These are phyloP conservation scores for Bremia lactucae DNA, from an alignment of 352 stramenopile species.

Conservation along the genomic window DNA sequence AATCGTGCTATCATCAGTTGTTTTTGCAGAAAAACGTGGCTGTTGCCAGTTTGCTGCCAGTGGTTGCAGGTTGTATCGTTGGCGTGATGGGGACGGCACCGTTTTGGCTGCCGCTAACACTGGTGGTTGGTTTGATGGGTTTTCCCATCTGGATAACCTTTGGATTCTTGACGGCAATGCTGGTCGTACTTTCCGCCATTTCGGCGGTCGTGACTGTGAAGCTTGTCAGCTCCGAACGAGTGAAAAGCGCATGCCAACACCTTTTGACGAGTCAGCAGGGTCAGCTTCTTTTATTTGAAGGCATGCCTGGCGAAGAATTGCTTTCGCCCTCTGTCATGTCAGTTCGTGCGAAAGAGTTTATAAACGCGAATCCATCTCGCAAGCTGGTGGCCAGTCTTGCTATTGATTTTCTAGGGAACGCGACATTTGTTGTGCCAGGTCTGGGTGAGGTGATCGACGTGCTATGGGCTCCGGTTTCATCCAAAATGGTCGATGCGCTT, in stretches of 20 bases:
- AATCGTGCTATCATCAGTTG: conserved; percentile 20
- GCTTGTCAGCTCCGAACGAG: conserved; percentile 33
- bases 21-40: conserved; percentile 50
- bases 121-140: conserved; percentile 44
- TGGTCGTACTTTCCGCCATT: conserved; percentile 36
- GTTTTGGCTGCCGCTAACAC: conserved; percentile 44
- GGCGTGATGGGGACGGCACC: conserved; percentile 37
- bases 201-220: conserved; percentile 40
- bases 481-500: conserved; percentile 83
- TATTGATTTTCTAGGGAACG: conserved; percentile 85
- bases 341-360: conserved; percentile 25
- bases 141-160: conserved; percentile 55
- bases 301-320: conserved; percentile 22
- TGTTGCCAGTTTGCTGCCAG: conserved; percentile 34
- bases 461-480: conserved; percentile 86
- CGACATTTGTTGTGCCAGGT: conserved; percentile 78
- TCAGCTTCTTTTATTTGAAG: conserved; percentile 53
- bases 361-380: conserved; percentile 41
- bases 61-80: conserved; percentile 30
- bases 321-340: conserved; percentile 23
- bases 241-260: conserved; percentile 32
- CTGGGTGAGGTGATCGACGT: conserved; percentile 87
- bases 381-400: conserved; percentile 65
- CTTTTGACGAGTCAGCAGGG: conserved; percentile 43
- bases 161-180: conserved; percentile 26